Base-by-base conservation (phyloP, 108 stramenopile genomes). In the Nitzschia sp. region DNA sequence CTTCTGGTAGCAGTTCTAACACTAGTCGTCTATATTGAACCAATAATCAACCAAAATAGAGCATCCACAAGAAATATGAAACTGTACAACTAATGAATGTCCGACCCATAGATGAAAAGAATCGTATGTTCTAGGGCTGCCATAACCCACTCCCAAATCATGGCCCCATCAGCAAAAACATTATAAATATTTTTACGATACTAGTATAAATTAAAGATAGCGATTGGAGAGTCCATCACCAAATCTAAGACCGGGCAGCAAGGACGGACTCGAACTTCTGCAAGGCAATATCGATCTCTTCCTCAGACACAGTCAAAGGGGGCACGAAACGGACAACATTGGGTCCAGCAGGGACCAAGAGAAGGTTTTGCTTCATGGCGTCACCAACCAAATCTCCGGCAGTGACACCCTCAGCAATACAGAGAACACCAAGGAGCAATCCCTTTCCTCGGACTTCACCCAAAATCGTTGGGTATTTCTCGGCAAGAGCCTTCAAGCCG, bases 271-370 rank as follows among this genome's bases (percentile, higher is more conserved):
- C 95, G 63, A 97, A 86, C 53, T 76, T 78, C 11, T 65, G 71
- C 25, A 97, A 76, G 6, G 95, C 95, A 50, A 85, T 79, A 42
- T 72, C 71, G 6, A 96, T 67, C 63, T 97, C 93, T 20, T 67
- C 84, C 62, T 92, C 86, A 15, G 73, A 83, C n/a, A 94, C 85
- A 69, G 94, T 88, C 62, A 98, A 71, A 15, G 97, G 97, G 24
- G 97, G 97, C 15, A 98, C 97, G 54, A 97, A 98, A 50, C 97
- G 86, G 26, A 95, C 94, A 26, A 98, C 97, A 63, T 76, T 86
- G 37, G 83, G 65, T 11, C 97, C 97, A 7, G 97, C 97, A 26
- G 96, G 92, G 11, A 98, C 97, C 71, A 98, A 75, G 59, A 98
- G 78, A 25, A 98, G 78, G 26, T 93, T 92, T 43, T 90, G 76